Conservation (phyloP, 345 rosid genomes). For the Hypericum androsaemum region DNA sequence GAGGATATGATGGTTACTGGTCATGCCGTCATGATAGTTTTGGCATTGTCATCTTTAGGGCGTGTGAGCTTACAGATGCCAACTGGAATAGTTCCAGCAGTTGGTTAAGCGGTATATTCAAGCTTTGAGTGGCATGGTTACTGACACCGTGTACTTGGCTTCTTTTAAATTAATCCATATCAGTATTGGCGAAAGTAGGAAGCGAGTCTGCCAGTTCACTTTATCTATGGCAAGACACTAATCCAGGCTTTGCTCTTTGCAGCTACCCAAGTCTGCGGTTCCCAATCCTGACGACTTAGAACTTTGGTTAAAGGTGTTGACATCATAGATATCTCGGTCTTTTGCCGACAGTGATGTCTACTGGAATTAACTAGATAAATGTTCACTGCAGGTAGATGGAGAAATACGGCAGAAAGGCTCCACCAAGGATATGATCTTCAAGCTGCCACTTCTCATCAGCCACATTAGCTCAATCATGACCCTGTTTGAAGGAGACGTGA, state of each 20-base stretch:
- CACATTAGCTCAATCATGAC: conserved; percentile 89
- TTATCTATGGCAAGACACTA: too few species aligned
- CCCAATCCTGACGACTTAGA: conserved; percentile 73
- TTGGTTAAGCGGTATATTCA: too few species aligned
- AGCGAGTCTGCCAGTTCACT: too few species aligned
- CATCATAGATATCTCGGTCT: background rate
- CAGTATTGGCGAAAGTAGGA: too few species aligned
- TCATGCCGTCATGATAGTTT: too few species aligned
- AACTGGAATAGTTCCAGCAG: too few species aligned
- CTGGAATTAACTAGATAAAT: background rate
- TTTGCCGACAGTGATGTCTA: too few species aligned
- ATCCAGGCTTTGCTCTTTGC: conserved; percentile 9
- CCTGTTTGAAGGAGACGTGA: conserved; percentile 77
- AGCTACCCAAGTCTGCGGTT: conserved; percentile 60
- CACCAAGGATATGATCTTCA: conserved; percentile 81
- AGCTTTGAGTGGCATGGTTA: too few species aligned
- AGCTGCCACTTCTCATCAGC: conserved; percentile 74
- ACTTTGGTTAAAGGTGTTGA: conserved; percentile 69
- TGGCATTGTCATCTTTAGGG: too few species aligned
- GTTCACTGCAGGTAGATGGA: conserved; percentile 49
- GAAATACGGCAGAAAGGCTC: conserved; percentile 72
- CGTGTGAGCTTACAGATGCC: too few species aligned
- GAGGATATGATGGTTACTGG: background rate
- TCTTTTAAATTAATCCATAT: too few species aligned
- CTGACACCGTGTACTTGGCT: too few species aligned